Evolutionary conservation across 768 basidiomycete genomes (phyloP), one percentile per base, ranked within the genome.

Genomic region (Macrolepiota fuliginosa): DNA sequence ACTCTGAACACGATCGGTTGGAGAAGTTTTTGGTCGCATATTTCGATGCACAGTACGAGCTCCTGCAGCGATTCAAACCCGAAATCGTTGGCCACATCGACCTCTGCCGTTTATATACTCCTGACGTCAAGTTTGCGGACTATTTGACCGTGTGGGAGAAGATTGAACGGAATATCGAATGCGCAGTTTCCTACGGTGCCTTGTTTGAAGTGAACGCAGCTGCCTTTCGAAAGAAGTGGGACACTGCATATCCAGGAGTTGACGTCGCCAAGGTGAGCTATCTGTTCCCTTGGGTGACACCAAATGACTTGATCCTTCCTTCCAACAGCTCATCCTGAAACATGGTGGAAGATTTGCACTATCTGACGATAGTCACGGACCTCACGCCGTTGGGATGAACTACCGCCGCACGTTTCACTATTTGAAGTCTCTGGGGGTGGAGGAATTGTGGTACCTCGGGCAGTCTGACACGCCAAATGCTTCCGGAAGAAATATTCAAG

Each of bases 291-390:
- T 32, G 45, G 32, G 4, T 29, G 17, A 10, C 29, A 11, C 10
- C n/a, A 9, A 45, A 15, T 32, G 17, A 37, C 6, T 51, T 60
- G 13, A 29, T 40, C 10, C 11, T 2, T 9, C 52, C 37, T 32
- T 54, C 35, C 19, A 55, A 25, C 70, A 98, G 96, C 68, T 90
- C 24, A 91, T 98, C 60, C 66, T 85, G n/a, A 70, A 79, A 46
- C 73, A 80, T 52, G 84, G 82, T 10, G 97, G 96, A 2, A 84
- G 85, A 24, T 85, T 97, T 64, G 83, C 89, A 19, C 80, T 99
- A 27, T 98, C 96, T 4, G 97, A 98, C 71, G 97, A 98, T 75
- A 96, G 95, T 56, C 97, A 99, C 68, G 94, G 93, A 0, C 90
- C 94, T 1, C 84, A 86, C 32, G 86, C 86, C 9, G 94, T 98